Evolutionary conservation across 768 basidiomycete species (phyloP).

Genomic region (Neoboletus subvelutipes): DNA sequence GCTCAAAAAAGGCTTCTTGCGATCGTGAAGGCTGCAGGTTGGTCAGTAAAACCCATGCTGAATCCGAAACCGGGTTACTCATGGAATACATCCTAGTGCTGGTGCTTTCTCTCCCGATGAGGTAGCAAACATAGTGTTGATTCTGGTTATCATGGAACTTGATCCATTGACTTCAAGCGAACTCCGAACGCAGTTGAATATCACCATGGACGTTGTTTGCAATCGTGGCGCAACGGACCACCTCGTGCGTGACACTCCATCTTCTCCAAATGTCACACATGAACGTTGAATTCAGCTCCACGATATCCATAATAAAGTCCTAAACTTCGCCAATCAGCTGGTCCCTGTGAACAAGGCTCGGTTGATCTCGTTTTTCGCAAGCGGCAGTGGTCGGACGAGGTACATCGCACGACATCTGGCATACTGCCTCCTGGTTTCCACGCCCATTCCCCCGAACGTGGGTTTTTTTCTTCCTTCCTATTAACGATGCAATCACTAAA

Average conservation of each 20-base stretch:
- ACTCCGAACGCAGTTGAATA: conserved; percentile 45
- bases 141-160: conserved; percentile 54
- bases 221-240: conserved; percentile 34
- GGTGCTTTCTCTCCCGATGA: conserved; percentile 40
- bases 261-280: not conserved
- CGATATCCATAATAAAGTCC: conserved; percentile 44
- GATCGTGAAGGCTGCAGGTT: conserved; percentile 43
- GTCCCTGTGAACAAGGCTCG: conserved; percentile 50
- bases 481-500: not conserved
- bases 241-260: conserved; percentile 20
- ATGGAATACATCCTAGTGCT: conserved; percentile 27
- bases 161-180: conserved; percentile 49
- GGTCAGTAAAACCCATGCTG: conserved; percentile 37
- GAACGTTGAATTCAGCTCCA: conserved; percentile 41
- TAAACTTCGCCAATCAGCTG: conserved; percentile 40
- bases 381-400: conserved; percentile 47
- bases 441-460: conserved; percentile 10
- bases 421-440: conserved; percentile 32
- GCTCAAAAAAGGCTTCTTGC: conserved; percentile 42
- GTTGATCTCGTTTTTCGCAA: conserved; percentile 50
- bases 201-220: conserved; percentile 49
- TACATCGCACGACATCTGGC: conserved; percentile 62
- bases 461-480: conserved; percentile 1
- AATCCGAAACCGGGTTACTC: not conserved
- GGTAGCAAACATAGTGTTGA: conserved; percentile 47